Evolutionary conservation across 139 green algal species (phyloP), one percentile per base, ranked within the genome.

Genomic region (Pseudopediastrum boryanum): DNA sequence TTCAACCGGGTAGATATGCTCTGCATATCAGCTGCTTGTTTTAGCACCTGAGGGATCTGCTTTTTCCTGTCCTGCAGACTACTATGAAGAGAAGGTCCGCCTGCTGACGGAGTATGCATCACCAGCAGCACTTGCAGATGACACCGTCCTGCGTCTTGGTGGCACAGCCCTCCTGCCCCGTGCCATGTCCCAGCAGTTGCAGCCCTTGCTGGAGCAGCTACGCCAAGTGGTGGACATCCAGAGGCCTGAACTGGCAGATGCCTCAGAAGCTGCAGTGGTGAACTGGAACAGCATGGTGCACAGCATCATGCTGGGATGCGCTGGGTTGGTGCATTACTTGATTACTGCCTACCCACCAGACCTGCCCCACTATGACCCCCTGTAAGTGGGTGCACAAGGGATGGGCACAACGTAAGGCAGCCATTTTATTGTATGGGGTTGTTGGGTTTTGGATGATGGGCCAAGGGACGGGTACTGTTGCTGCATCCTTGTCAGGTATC

Each of bases 301-400:
- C 27, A 7, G 42, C 38, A 21, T 81, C 42, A 44, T 85, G 33
- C 36, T 77, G 41, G 51, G 51, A 4, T 63, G 35, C 27, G 82
- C 82, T 7, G 82, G 82, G 1, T 64, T 87, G 36, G 67, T 78
- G 35, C 59, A 78, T 31, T 87, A 84, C 65, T 65, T 87, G 25
- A 75, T 67, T 38, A 77, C 84, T 46, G 65, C 38, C n/a, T 83
- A 79, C 39, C 71, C 82, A 29, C 54, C 59, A 41, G 82, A 87
- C 33, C 44, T 86, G 43, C 82, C 62, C 2, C 44, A 75, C 36
- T 74, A 75, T 12, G 69, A 75, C 12, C 59, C 64, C 10, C 64
- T 82, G 75, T 82, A 27, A 61, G 13, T 8, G 44, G 2, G 27
- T 41, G n/a, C n/a, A n/a, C n/a, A n/a, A n/a, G n/a, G n/a, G n/a